Evolutionary conservation across 1,284 basidiomycete genomes (phyloP), one percentile per base, ranked within the genome.

Genomic region (Trametes polyzona): DNA sequence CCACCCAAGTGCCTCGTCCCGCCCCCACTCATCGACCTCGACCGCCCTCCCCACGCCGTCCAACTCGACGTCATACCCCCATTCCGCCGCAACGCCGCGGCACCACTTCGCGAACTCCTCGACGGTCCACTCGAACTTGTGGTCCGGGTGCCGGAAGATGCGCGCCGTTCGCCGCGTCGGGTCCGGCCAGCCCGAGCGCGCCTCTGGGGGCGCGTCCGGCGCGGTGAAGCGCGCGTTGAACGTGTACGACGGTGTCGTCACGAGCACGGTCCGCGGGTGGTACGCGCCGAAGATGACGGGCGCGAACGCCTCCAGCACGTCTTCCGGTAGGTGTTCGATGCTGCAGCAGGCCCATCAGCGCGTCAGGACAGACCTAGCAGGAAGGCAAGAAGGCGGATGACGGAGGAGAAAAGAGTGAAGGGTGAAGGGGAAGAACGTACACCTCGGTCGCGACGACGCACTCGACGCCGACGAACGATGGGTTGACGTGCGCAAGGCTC

Each of bases 51-150:
- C 90, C 32, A 91, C 77, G 3, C 81, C 81, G 4, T 76, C 72
- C 4, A 83, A 66, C 37, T 83, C 75, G 5, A 89, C 81, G 1
- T 77, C 74, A 62, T 93, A 95, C 5, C 90, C 92, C 88, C 90
- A 95, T 58, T 84, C 81, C 9, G 72, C 72, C 0, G 90, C 92
- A 2, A 78, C 79, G 0, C 69, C 71, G 23, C 74, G 66, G 65
- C 90, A 94, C 90, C 92, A 97, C 9, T 68, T 65, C 27, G 74
- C 69, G 71, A 96, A 97, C 70, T 97, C 95, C 3, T 83, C 82
- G 0, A 76, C 72, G 0, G 93, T 96, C 92, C 93, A 96, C 73
- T 98, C 95, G 66, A 96, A 93, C 70, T 96, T 93, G 74, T 98
- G 96, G 68, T 97, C 95, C 19, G 77, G 71, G 69, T 98, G 88